Percentiles rank a stretch among this genome's conserved stretches.
phyloP scores from a whole-genome alignment of 371 early-diverging fungal genomes.

The Coemansia sp. region DNA sequence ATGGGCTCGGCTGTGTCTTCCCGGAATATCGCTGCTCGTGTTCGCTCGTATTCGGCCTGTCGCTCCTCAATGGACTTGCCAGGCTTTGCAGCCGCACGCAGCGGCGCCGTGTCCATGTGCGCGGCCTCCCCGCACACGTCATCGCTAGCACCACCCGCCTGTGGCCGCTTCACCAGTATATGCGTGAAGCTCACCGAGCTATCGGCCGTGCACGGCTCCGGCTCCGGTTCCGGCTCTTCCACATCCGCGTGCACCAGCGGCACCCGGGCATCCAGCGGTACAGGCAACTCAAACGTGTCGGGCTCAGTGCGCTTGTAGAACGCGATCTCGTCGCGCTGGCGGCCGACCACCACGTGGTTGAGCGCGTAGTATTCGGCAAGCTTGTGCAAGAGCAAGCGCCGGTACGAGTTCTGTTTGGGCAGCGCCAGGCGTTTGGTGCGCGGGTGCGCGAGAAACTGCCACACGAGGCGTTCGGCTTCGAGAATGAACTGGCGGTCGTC shows the following conservation, averaged over 20 bases:
- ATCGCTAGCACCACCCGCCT: not conserved
- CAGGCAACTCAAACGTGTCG: not conserved
- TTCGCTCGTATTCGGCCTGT: slow-evolving; percentile 34
- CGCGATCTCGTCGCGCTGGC: slow-evolving; percentile 22
- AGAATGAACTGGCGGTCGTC: slow-evolving; percentile 21
- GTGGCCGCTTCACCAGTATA: slow-evolving; percentile 11
- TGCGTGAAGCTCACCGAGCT: slow-evolving; percentile 9
- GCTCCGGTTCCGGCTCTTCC: not conserved
- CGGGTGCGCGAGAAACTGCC: slow-evolving; percentile 10
- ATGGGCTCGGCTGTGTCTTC: not conserved
- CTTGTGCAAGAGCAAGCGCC: slow-evolving; percentile 23
- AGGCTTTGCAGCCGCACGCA: no score
- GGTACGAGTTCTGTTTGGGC: slow-evolving; percentile 26
- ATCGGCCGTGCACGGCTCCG: not conserved
- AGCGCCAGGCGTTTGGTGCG: slow-evolving; percentile 6
- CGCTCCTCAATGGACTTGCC: slow-evolving; percentile 18
- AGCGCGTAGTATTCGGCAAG: slow-evolving; percentile 20
- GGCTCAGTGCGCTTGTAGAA: slow-evolving; percentile 12
- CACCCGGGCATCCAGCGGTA: not conserved
- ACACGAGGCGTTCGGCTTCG: slow-evolving; percentile 7
- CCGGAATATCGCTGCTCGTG: slow-evolving; percentile 32
- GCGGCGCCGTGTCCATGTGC: not conserved
- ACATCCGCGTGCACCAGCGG: not conserved
- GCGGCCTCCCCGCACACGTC: not conserved
- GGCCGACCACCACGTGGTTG: slow-evolving; percentile 28